Base-by-base conservation (phyloP, 345 rosid genomes). In the Turritis glabra region DNA sequence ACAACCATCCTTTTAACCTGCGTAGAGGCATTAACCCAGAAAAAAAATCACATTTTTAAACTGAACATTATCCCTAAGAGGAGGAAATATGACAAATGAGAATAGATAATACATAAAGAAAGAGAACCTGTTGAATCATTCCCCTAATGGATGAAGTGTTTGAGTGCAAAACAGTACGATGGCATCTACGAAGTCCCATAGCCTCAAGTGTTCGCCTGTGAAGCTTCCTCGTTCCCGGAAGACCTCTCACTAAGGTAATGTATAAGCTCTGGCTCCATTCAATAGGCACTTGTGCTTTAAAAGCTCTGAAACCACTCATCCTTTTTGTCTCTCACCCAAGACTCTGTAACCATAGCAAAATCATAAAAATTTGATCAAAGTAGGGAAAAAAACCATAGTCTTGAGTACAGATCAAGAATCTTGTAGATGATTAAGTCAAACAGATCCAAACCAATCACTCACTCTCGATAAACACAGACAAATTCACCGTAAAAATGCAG, bases 131-230 rank as follows among this genome's bases (percentile, higher is more conserved):
- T 41, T 86, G 81, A 64, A 90, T 79, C 94, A 89, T 89, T 79
- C 97, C 94, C 44, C 92, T 77, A 60, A 86, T 84, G 10, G 90
- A 80, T 35, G 94, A 88, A 22, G 82, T 84, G 82, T 90, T 90
- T 44, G 82, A 79, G 3, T 82, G 88, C 82, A 77, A 76, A 35
- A 90, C 90, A 50, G 94, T 90, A 32, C 88, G 88, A 81, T 86
- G 90, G 77, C 92, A 85, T 82, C 87, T 87, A 44, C 86, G 60
- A 9, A 90, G 89, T 25, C 84, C 86, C 80, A 89, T 77, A 21
- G 92, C 97, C 66, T 90, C 97, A 33, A 90, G 79, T 18, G 92
- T 90, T 72, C 92, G 88, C 74, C 90, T 85, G 76, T 90, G 97
- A 55, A 84, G 89, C 83, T 82, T 87, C 80, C 94, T 87, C 2